Percentiles rank a stretch among this genome's conserved stretches.
Evolutionary conservation across 2,329 filamentous ascomycete species (phyloP).

Genomic region (Westerdykella ornata): DNA sequence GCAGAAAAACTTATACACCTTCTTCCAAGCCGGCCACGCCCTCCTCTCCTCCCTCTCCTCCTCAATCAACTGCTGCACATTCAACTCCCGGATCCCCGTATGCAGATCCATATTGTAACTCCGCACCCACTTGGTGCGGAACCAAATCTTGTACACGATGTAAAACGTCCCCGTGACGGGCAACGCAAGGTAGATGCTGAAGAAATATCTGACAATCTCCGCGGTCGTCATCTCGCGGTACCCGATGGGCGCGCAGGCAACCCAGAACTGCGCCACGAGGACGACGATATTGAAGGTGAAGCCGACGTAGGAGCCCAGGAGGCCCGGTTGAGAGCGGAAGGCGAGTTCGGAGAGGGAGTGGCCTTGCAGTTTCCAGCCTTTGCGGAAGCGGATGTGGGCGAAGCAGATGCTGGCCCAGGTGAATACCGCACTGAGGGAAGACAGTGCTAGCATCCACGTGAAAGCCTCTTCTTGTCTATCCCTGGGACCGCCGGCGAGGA

Average conservation of each 20-base stretch:
- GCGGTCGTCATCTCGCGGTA: constrained; percentile 43
- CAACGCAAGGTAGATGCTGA: constrained; percentile 63
- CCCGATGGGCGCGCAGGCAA: constrained; percentile 68
- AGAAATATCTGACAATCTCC: constrained; percentile 59
- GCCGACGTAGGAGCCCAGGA: constrained; percentile 74
- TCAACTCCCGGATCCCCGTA: constrained; percentile 78
- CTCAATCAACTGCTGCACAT: constrained; percentile 68
- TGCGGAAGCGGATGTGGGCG: constrained; percentile 59
- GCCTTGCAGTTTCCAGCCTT: constrained; percentile 55
- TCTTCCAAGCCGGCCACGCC: constrained; percentile 45
- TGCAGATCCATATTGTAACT: constrained; percentile 75
- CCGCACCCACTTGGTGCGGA: constrained; percentile 60
- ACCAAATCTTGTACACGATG: constrained; percentile 67
- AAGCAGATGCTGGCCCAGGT: constrained; percentile 66
- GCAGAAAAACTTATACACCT: constrained; percentile 45
- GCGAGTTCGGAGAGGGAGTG: constrained; percentile 68
- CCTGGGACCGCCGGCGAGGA: constrained; percentile 43
- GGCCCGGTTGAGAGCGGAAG: constrained; percentile 71
- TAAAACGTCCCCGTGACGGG: constrained; percentile 65
- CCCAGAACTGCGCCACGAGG: constrained; percentile 81
- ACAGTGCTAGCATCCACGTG: constrained; percentile 62
- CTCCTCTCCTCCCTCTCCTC: constrained; percentile 72
- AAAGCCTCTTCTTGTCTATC: constrained; percentile 46
- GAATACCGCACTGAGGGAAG: constrained; percentile 66
- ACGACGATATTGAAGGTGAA: constrained; percentile 69